Percentiles rank a stretch among this genome's conserved stretches.
These are phyloP conservation scores for Microdochium paspali DNA, from an alignment of 2,329 filamentous ascomycete species.

Conservation along the genomic window DNA sequence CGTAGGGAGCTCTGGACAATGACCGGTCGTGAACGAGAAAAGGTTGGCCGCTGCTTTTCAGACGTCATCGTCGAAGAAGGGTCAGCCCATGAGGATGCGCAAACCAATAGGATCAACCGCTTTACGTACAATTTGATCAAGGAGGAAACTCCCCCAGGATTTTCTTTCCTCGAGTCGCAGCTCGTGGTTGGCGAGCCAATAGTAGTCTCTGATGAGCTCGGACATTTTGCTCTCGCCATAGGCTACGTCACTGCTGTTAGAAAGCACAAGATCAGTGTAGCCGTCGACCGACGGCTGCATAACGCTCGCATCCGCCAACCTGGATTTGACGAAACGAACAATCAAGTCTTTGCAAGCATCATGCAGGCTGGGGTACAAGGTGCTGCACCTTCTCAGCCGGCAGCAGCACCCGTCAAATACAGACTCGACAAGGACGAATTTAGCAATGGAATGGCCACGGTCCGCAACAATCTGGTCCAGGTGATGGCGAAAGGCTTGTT, in stretches of 20 bases:
- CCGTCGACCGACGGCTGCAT: slow-evolving; percentile 82
- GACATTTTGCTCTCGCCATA: slow-evolving; percentile 89
- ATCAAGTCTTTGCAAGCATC: slow-evolving; percentile 83
- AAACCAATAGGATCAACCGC: slow-evolving; percentile 78
- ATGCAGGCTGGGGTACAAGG: slow-evolving; percentile 69
- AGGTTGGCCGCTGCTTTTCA: slow-evolving; percentile 80
- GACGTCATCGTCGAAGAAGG: slow-evolving; percentile 77
- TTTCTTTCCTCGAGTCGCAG: slow-evolving; percentile 89
- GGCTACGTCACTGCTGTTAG: slow-evolving; percentile 77
- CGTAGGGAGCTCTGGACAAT: slow-evolving; percentile 94
- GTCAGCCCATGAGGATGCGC: slow-evolving; percentile 59
- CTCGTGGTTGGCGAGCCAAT: slow-evolving; percentile 81
- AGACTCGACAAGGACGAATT: slow-evolving; percentile 97
- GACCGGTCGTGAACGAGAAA: slow-evolving; percentile 80
- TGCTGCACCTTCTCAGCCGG: slow-evolving; percentile 38
- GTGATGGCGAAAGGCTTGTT: slow-evolving; percentile 76
- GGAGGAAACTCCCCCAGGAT: slow-evolving; percentile 45
- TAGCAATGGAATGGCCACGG: slow-evolving; percentile 91
- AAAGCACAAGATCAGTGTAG: slow-evolving; percentile 70
- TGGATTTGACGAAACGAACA: slow-evolving; percentile 66
- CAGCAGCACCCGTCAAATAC: slow-evolving; percentile 55
- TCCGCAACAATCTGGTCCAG: slow-evolving; percentile 87
- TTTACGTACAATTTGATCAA: slow-evolving; percentile 83
- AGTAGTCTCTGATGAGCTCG: slow-evolving; percentile 91
- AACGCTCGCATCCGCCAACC: slow-evolving; percentile 68